A percentile compares a stretch with the other conserved stretches of the same genome.
Evolutionary conservation across 768 basidiomycete genomes (phyloP).

Genomic region (Lentinula raphanica): DNA sequence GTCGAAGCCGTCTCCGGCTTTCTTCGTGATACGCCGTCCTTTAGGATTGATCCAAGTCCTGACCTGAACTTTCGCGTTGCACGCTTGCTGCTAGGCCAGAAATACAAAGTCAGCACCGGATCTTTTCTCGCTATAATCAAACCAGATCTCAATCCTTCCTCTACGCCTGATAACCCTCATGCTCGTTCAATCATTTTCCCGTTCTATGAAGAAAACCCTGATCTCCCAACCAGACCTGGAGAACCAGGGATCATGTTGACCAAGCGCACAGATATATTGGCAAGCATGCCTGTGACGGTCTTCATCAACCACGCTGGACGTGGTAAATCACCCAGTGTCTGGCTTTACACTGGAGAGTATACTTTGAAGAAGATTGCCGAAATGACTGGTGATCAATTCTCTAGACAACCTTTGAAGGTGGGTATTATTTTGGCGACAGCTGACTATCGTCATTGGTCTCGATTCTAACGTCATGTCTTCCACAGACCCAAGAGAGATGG

Average conservation of each 20-base stretch:
- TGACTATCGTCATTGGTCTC: too few species aligned
- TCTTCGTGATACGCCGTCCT: neutral
- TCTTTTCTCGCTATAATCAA: neutral
- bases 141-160: neutral
- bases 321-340: neutral
- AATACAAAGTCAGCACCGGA: neutral
- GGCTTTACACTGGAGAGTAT: slow-evolving; percentile 1
- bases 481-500: neutral
- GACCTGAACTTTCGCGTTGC: neutral
- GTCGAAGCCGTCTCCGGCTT: neutral
- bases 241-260: slow-evolving; percentile 1
- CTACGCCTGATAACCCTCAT: neutral
- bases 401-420: neutral
- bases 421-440: neutral
- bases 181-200: neutral
- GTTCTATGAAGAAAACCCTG: neutral
- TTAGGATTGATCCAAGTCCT: neutral
- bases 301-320: neutral
- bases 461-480: too few species aligned
- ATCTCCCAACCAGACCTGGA: slow-evolving; percentile 1
- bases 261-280: neutral
- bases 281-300: neutral
- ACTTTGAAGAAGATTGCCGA: neutral
- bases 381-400: neutral
- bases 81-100: neutral